Evolutionary conservation across 148 eudicot species (phyloP).

Genomic region (Diospyros kaki): DNA sequence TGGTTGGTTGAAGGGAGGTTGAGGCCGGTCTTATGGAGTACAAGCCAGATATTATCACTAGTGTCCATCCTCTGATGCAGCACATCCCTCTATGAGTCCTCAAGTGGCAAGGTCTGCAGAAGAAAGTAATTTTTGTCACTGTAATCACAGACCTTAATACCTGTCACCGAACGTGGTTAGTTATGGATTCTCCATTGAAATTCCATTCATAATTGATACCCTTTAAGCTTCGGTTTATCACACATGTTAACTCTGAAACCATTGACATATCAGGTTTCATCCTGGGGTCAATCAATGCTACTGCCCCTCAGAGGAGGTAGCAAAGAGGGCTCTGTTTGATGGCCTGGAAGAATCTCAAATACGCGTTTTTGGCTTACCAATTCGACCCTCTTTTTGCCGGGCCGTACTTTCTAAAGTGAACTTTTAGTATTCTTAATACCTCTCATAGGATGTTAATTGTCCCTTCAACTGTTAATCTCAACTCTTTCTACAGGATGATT

Average conservation of each 20-base stretch:
- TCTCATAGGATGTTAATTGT: not conserved
- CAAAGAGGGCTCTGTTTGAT: conserved; percentile 79
- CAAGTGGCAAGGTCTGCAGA: conserved; percentile 95
- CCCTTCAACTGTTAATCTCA: not conserved
- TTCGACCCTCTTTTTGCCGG: conserved; percentile 82
- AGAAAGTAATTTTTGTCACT: conserved; percentile 87
- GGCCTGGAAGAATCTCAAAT: conserved; percentile 77
- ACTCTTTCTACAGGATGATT: conserved; percentile 45
- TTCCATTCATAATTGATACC: not conserved
- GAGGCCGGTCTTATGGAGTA: conserved; percentile 98
- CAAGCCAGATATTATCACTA: conserved; percentile 90
- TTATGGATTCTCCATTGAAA: not conserved
- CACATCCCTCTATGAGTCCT: conserved; percentile 97
- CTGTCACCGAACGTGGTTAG: conserved; percentile 93
- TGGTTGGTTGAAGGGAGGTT: conserved; percentile 61
- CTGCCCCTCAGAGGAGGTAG: conserved; percentile 91
- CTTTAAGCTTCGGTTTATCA: not conserved
- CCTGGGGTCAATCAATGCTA: conserved; percentile 85
- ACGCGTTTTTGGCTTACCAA: conserved; percentile 89
- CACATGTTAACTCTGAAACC: conserved; percentile 1
- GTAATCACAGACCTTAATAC: conserved; percentile 94
- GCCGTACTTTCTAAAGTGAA: conserved; percentile 73
- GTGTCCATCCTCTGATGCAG: conserved; percentile 98
- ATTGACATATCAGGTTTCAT: conserved; percentile 61
- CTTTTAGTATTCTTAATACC: not conserved